phyloP scores from a whole-genome alignment of 192 early-diverging fungal genomes.

The Pilobolus umbonatus region DNA sequence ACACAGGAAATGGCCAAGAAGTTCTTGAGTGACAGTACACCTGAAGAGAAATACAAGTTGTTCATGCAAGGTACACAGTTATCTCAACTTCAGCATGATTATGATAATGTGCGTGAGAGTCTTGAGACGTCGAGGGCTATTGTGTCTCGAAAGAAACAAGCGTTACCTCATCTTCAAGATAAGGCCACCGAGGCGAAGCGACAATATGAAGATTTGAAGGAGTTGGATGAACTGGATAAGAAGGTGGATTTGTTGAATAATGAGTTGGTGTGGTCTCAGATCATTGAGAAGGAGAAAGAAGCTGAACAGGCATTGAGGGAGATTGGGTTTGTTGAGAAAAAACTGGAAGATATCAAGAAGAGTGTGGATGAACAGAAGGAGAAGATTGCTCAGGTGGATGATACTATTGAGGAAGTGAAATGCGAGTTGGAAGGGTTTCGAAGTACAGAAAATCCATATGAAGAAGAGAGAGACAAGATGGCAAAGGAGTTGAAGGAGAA shows the following conservation, averaged over 20 bases:
- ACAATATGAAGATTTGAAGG: constrained; percentile 62
- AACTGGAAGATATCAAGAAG: constrained; percentile 1
- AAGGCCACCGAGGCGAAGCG: constrained; percentile 61
- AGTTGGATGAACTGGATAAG: constrained; percentile 52
- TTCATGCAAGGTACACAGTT: constrained; percentile 88
- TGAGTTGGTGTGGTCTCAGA: constrained; percentile 73
- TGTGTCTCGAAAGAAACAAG: constrained; percentile 49
- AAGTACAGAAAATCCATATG: constrained; percentile 35
- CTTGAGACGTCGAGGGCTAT: constrained; percentile 49
- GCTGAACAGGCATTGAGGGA: not conserved
- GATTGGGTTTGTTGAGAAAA: not conserved
- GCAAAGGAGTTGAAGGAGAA: constrained; percentile 45
- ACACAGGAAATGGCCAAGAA: constrained; percentile 90
- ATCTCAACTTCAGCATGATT: constrained; percentile 69
- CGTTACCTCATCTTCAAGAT: constrained; percentile 65
- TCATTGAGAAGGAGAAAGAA: constrained; percentile 50
- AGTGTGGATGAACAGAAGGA: not conserved
- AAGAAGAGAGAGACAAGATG: constrained; percentile 45
- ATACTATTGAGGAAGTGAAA: constrained; percentile 32
- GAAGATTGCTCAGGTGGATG: not conserved
- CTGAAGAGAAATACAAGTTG: constrained; percentile 89
- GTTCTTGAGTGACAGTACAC: constrained; percentile 77
- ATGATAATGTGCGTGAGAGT: constrained; percentile 54
- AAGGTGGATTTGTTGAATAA: constrained; percentile 56
- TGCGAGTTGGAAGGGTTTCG: constrained; percentile 30